Conservation (phyloP, 257 asterid genomes). For the Fraxinus americana region DNA sequence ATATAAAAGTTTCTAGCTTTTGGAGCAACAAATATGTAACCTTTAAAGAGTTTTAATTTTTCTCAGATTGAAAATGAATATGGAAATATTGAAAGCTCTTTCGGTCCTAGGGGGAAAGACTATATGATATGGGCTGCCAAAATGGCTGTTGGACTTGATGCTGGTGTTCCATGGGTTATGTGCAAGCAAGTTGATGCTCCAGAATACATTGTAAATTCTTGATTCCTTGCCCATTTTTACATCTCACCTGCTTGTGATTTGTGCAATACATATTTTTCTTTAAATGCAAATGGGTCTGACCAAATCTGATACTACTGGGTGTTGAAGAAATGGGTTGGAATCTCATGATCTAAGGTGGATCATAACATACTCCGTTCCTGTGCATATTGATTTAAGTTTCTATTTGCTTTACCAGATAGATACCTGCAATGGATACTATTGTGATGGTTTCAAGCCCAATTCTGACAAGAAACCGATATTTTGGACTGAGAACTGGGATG, state of each 20-base stretch:
- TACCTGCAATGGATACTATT: slow-evolving; percentile 91
- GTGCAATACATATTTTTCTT: background rate
- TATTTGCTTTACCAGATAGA: slow-evolving; percentile 63
- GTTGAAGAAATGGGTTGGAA: background rate
- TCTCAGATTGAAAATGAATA: slow-evolving; percentile 93
- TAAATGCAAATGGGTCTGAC: slow-evolving; percentile 10
- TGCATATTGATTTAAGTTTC: slow-evolving; percentile 1
- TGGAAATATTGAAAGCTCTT: slow-evolving; percentile 82
- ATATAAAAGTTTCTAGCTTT: slow-evolving; percentile 2
- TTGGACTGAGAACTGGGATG: slow-evolving; percentile 98
- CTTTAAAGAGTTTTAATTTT: slow-evolving; percentile 14
- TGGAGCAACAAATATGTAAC: slow-evolving; percentile 15
- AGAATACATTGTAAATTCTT: slow-evolving; percentile 65
- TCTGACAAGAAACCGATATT: slow-evolving; percentile 70
- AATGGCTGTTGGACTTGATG: slow-evolving; percentile 90
- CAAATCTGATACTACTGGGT: slow-evolving; percentile 17
- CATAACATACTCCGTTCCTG: slow-evolving; percentile 20
- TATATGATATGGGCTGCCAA: slow-evolving; percentile 91
- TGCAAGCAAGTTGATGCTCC: slow-evolving; percentile 97
- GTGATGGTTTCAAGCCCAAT: slow-evolving; percentile 86
- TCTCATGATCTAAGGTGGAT: slow-evolving; percentile 18
- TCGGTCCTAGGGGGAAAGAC: slow-evolving; percentile 65
- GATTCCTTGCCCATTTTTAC: slow-evolving; percentile 24
- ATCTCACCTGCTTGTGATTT: slow-evolving; percentile 18
- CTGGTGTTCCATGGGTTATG: slow-evolving; percentile 99